phyloP scores from a whole-genome alignment of 1,284 basidiomycete genomes.

The Mycena sp. region DNA sequence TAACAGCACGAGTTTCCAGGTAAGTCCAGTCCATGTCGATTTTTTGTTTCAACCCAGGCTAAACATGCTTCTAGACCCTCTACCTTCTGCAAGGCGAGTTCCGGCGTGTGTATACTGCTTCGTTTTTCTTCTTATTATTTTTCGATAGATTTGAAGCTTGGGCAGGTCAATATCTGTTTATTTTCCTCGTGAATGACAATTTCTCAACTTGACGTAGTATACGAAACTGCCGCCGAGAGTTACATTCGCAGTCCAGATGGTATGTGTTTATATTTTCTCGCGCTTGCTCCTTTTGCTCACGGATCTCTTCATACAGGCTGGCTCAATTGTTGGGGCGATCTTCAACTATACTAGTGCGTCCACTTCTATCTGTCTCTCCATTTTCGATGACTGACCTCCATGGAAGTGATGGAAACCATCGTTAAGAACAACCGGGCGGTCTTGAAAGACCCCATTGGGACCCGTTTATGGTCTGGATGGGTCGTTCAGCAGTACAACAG shows the following conservation, averaged over 20 bases:
- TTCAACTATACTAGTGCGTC: constrained; percentile 61
- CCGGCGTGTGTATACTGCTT: not conserved
- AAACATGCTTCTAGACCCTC: constrained; percentile 54
- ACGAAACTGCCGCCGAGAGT: constrained; percentile 58
- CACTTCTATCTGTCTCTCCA: not conserved
- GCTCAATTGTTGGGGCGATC: constrained; percentile 47
- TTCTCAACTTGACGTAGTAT: constrained; percentile 47
- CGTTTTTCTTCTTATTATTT: not conserved
- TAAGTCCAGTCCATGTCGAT: not conserved
- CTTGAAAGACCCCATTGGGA: constrained; percentile 58
- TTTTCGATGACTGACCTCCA: not conserved
- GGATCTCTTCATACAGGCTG: constrained; percentile 31
- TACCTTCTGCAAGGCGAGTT: constrained; percentile 54
- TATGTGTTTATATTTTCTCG: constrained; percentile 1
- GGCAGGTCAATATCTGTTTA: constrained; percentile 33
- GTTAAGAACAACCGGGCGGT: constrained; percentile 57
- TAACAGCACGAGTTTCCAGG: constrained; percentile 17
- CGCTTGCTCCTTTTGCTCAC: not conserved
- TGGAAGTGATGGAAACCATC: constrained; percentile 60
- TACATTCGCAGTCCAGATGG: constrained; percentile 59
- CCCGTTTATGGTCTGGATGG: constrained; percentile 63
- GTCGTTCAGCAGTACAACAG: constrained; percentile 61
- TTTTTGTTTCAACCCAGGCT: constrained; percentile 39
- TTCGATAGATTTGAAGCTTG: constrained; percentile 23
- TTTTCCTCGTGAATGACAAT: constrained; percentile 36